Conservation (phyloP, 1,284 basidiomycete species). For the Mycosarcoma mackinlayi region DNA sequence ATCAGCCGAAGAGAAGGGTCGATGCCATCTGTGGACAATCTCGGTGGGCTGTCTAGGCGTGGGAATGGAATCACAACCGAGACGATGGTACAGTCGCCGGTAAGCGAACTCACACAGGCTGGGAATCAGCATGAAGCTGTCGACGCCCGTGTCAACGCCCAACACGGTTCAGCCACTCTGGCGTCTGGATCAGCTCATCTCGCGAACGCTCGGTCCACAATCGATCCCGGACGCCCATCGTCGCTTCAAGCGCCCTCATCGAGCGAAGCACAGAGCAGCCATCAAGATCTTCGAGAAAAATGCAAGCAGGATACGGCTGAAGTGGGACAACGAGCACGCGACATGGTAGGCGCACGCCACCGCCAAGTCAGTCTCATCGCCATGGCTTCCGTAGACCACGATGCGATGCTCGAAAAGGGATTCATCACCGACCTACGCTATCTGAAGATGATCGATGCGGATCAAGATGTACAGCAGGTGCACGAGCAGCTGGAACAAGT, state of each 20-base stretch:
- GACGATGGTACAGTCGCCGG: constrained; percentile 7
- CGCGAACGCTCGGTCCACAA: background rate
- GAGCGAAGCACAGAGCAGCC: background rate
- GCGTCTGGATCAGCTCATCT: too few species aligned
- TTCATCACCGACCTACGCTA: constrained; percentile 23
- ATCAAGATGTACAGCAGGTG: constrained; percentile 36
- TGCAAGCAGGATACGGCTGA: constrained; percentile 8
- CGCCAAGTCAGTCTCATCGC: constrained; percentile 1
- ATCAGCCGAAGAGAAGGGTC: background rate
- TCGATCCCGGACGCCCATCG: background rate
- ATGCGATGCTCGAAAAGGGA: constrained; percentile 6
- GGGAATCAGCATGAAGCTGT: constrained; percentile 1
- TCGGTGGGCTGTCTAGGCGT: constrained; percentile 7
- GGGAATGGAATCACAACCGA: constrained; percentile 5
- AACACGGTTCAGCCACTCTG: constrained; percentile 1
- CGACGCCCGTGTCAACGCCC: constrained; percentile 16
- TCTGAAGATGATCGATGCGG: constrained; percentile 31
- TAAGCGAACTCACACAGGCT: background rate
- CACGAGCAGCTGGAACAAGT: constrained; percentile 32
- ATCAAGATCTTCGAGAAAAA: constrained; percentile 8
- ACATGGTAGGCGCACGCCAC: constrained; percentile 15
- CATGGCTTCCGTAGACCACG: background rate
- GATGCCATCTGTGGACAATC: background rate
- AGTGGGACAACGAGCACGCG: constrained; percentile 17
- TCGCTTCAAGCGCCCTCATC: background rate